A percentile compares a stretch with the other conserved stretches of the same genome.
Conservation (phyloP, 495 filamentous ascomycete species). For the Penicillium canariense region DNA sequence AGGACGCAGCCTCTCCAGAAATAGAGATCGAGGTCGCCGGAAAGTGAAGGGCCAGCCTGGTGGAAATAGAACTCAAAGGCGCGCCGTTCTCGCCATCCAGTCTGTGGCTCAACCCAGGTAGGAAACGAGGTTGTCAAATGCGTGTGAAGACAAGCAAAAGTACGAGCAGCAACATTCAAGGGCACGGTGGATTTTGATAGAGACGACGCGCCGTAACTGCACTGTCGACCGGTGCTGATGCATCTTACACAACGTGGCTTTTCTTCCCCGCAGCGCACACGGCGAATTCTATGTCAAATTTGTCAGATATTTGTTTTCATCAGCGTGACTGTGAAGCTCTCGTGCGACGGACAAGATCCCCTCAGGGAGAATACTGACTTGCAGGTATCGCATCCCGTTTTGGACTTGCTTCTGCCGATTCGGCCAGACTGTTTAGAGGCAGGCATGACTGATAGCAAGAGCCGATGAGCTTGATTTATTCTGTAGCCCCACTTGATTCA, state of each 20-base stretch:
- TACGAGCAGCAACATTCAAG: background rate
- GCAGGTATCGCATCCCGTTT: conserved; percentile 23
- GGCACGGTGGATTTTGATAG: background rate
- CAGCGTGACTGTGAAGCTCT: background rate
- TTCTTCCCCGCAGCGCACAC: conserved; percentile 19
- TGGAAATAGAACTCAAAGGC: conserved; percentile 25
- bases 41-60: conserved; percentile 15
- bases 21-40: conserved; percentile 14
- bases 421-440: conserved; percentile 12
- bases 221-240: conserved; percentile 20
- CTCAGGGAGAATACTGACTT: conserved; percentile 14
- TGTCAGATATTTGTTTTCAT: background rate
- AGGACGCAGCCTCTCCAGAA: conserved; percentile 22
- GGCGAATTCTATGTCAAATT: conserved; percentile 7
- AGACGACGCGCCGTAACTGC: conserved; percentile 3
- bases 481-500: background rate
- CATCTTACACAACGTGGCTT: conserved; percentile 16
- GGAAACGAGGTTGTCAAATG: conserved; percentile 1
- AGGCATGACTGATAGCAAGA: background rate
- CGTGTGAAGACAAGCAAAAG: background rate
- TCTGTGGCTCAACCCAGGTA: background rate
- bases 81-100: conserved; percentile 18
- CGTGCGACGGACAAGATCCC: background rate
- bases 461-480: background rate
- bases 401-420: conserved; percentile 21